phyloP scores from a whole-genome alignment of 768 basidiomycete genomes.

The Lactarius vividus region DNA sequence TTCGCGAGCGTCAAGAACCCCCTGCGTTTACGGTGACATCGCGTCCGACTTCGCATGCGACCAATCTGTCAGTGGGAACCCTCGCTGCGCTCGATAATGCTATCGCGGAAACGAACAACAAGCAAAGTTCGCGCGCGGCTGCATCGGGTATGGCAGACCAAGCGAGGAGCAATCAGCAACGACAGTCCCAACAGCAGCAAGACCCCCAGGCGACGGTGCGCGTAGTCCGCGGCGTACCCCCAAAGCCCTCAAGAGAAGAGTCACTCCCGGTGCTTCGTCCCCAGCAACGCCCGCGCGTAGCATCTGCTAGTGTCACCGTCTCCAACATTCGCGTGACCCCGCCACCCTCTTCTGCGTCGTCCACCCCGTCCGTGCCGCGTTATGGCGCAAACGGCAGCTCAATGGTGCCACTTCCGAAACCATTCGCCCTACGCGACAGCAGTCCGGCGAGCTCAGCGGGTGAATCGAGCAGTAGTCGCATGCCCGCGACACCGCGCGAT shows the following conservation, averaged over 20 bases:
- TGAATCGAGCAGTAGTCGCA: conserved; percentile 74
- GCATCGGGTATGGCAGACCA: not conserved
- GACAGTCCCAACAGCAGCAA: not conserved
- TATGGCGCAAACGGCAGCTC: not conserved
- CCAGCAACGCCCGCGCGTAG: not conserved
- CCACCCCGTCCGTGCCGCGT: conserved; percentile 4
- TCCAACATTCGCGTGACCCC: conserved; percentile 21
- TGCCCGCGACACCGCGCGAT: conserved; percentile 74
- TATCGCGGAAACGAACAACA: not conserved
- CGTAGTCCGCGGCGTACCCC: conserved; percentile 5
- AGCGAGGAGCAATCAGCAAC: not conserved
- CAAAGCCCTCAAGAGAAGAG: conserved; percentile 12
- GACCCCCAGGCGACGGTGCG: conserved; percentile 18
- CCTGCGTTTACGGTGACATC: conserved; percentile 39
- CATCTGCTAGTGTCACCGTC: conserved; percentile 6
- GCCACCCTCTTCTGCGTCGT: conserved; percentile 5
- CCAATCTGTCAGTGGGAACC: conserved; percentile 9
- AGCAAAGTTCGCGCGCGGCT: not conserved
- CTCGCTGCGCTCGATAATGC: conserved; percentile 10
- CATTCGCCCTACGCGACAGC: conserved; percentile 57
- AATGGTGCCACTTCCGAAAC: conserved; percentile 38
- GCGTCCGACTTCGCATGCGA: conserved; percentile 33
- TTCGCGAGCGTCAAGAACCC: conserved; percentile 34
- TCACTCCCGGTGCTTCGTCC: conserved; percentile 14
- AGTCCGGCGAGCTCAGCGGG: conserved; percentile 86